These are phyloP conservation scores for Boletus sp. DNA, from an alignment of 1,284 basidiomycete genomes.

Conservation along the genomic window DNA sequence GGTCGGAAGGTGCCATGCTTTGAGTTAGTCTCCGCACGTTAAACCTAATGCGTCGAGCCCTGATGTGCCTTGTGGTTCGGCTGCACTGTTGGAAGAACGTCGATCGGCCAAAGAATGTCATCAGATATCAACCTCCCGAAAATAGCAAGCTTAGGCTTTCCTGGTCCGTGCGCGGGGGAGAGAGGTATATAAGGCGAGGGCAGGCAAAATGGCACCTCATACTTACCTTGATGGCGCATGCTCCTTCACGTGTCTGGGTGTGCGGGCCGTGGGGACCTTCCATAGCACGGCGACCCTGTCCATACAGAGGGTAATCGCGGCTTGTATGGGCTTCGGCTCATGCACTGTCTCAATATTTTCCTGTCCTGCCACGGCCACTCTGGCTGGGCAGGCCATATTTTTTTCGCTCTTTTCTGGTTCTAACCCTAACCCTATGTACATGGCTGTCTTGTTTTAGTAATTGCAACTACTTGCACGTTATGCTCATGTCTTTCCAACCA, in stretches of 20 bases:
- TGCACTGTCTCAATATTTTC: slow-evolving; percentile 35
- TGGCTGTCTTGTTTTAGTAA: too few relatives aligned
- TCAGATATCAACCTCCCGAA: neutral
- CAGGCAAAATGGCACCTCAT: slow-evolving; percentile 11
- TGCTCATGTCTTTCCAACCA: slow-evolving; percentile 23
- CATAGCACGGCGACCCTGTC: slow-evolving; percentile 52
- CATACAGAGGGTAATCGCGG: slow-evolving; percentile 29
- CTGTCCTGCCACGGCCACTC: slow-evolving; percentile 35
- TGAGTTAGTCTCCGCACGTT: neutral
- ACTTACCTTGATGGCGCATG: slow-evolving; percentile 37
- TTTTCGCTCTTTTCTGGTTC: slow-evolving; percentile 5
- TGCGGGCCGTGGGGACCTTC: slow-evolving; percentile 42
- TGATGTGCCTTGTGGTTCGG: neutral
- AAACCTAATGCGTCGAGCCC: neutral
- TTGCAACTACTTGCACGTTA: neutral
- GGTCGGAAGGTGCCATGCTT: neutral
- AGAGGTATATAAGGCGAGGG: neutral
- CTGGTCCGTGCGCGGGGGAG: slow-evolving; percentile 1
- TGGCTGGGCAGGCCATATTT: slow-evolving; percentile 35
- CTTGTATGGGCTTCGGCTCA: slow-evolving; percentile 37
- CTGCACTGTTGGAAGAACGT: neutral
- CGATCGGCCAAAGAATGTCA: neutral
- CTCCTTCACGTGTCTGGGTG: slow-evolving; percentile 38
- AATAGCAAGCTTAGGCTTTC: neutral
- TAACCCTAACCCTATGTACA: slow-evolving; percentile 29